Evolutionary conservation across 495 filamentous ascomycete genomes (phyloP), one percentile per base, ranked within the genome.

Genomic region (Cercophora scortea): DNA sequence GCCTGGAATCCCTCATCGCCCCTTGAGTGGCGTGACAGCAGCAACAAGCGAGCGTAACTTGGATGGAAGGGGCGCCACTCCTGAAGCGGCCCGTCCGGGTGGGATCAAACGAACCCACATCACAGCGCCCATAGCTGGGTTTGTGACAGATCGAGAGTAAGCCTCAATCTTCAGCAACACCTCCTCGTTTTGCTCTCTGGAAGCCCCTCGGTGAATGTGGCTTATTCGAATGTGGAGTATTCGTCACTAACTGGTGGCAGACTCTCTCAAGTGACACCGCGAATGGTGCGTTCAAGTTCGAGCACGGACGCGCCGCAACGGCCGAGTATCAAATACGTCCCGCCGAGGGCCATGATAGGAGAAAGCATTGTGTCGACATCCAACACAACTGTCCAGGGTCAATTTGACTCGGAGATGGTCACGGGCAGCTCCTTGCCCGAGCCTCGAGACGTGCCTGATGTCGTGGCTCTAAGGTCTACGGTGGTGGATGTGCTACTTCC

Each of bases 331-430:
- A 45, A n/a, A 7, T 45, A 42, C 10, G 32, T 51, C 18, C 50
- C 58, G 1, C 42, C 49, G 6, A 51, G 41, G n/a, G 45, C 60
- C 19, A 42, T 51, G 53, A 42, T 45, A 38, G 59, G 61, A 32
- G 62, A 64, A 6, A 68, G 61, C 32, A 59, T 61, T n/a, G 68
- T 69, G 36, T 66, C 50, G 9, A 51, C 61, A 12, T 62, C 58
- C 36, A 65, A 52, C 15, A 64, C 66, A 0, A 68, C 65, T 0
- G 71, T 56, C 10, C 66, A 68, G 36, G 71, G 69, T 18, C 66
- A 61, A 12, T 66, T 70, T 32, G 64, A 67, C 25, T 69, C 71
- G 36, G 66, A 65, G 33, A 50, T 42, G 7, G 40, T 60, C 40
- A 53, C 57, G 15, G 45, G 44, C 32, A 52, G 25, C 25, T 25